Percentiles rank a stretch among this genome's conserved stretches.
Conservation (phyloP, 495 filamentous ascomycete genomes). For the Annulohypoxylon nitens region DNA sequence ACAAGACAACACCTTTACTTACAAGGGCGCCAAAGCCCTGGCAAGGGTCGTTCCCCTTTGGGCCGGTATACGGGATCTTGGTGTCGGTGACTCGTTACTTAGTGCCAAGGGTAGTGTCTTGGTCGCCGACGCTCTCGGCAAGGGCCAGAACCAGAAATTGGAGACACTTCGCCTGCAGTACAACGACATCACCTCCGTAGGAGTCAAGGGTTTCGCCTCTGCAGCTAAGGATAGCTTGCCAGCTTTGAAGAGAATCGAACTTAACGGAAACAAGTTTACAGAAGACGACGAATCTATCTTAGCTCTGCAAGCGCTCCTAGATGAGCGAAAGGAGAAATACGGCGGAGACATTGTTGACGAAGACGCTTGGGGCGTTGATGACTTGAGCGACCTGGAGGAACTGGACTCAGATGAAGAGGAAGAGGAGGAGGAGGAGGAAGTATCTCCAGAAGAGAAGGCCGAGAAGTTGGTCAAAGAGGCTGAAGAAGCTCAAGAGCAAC, state of each 20-base stretch:
- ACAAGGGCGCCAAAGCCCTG: conserved; percentile 81
- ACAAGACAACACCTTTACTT: conserved; percentile 97
- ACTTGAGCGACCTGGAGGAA: conserved; percentile 84
- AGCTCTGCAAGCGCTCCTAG: conserved; percentile 63
- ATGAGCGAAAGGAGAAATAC: conserved; percentile 72
- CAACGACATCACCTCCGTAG: conserved; percentile 87
- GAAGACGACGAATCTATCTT: conserved; percentile 80
- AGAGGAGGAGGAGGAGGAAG: conserved; percentile 68
- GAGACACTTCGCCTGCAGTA: conserved; percentile 88
- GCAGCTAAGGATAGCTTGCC: conserved; percentile 76
- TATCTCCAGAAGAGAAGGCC: conserved; percentile 67
- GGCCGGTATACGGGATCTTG: conserved; percentile 82
- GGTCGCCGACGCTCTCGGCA: conserved; percentile 76
- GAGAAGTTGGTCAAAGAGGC: conserved; percentile 77
- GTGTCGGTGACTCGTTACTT: conserved; percentile 89
- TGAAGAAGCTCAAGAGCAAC: conserved; percentile 79
- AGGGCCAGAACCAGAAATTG: conserved; percentile 81
- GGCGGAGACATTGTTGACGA: conserved; percentile 69
- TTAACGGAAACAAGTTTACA: conserved; percentile 95
- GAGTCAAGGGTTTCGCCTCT: conserved; percentile 75
- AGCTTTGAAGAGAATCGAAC: conserved; percentile 81
- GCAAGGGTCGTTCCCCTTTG: conserved; percentile 79
- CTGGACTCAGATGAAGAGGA: conserved; percentile 79
- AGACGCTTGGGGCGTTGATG: conserved; percentile 86
- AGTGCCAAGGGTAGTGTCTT: conserved; percentile 81